Evolutionary conservation across 768 basidiomycete species (phyloP), one percentile per base, ranked within the genome.

Genomic region (Boletus eberwhitei): DNA sequence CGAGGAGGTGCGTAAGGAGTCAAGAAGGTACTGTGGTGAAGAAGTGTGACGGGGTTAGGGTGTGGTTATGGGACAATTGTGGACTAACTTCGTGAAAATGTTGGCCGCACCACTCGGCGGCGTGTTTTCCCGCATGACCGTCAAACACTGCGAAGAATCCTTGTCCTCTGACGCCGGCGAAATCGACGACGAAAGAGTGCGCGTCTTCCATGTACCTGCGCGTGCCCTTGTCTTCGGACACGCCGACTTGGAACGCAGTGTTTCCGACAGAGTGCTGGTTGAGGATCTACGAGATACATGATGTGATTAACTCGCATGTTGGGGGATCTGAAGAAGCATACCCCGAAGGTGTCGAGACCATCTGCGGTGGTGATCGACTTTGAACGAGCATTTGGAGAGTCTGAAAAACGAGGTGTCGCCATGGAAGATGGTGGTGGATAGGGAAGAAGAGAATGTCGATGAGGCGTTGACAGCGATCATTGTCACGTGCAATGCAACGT

Each of bases 61-160:
- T 43, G 50, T 29, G 22, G 34, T 40, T 21, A 43, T 32, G 16
- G 26, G 49, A 40, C 6, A 19, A 40, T 21, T 22, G 34, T 36
- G 29, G 34, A 50, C 65, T 54, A 68, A 87, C 94, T 78, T 94
- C 86, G 67, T 98, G 94, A 73, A 99, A 99, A 70, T 98, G 86
- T 62, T 81, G 78, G 40, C 97, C 97, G 72, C 97, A 98, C 95
- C 96, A 98, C 71, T 99, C 97, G 26, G 97, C 97, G 34, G 96
- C 95, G 64, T 98, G 92, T 70, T 96, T 98, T 17, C 97, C 97
- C 1, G 97, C 97, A 69, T 99, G 97, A 3, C 97, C 97, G 64
- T 99, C 97, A 64, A 98, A 99, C 42, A 99, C 85, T 7, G 96
- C 96, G 70, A 96, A 98, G 78, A 97, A 98, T 8, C 95, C 97